Evolutionary conservation across 2,329 filamentous ascomycete genomes (phyloP), one percentile per base, ranked within the genome.

Genomic region (Mycosphaerelloides madeirae): DNA sequence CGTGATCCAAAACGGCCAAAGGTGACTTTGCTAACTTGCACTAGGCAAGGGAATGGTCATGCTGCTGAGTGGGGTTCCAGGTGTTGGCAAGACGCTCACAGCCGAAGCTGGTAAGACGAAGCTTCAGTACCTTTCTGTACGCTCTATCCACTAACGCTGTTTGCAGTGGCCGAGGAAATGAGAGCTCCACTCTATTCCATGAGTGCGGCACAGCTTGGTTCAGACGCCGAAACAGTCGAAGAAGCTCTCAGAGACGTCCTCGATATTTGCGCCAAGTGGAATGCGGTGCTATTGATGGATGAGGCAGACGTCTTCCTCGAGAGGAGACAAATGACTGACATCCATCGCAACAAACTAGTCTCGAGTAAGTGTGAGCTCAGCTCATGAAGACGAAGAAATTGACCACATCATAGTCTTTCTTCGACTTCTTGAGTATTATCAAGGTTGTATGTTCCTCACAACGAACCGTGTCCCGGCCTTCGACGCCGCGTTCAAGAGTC

Each of bases 291-390:
- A 6, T 68, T 81, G 2, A 67, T 81, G 3, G 78, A 81, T 56
- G 78, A 82, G 59, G 77, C 76, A 2, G 79, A 81, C 43, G 76
- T 80, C 14, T 81, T 78, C 60, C 72, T 82, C 7, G 76, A 80
- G 59, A 62, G 69, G 41, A 75, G 78, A 2, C 46, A 46, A 12
- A 46, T 50, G n/a, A 38, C 45, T 2, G 59, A 63, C 29, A 29
- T 60, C 11, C 41, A 55, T 5, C 50, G 54, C 3, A 70, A 70
- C 48, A 62, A 63, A 22, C 53, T 70, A 9, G 67, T 70, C 3
- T 64, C 65, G 28, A 64, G 64, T 50, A 31, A 33, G 46, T 32
- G 4, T n/a, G 14, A 12, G 25, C n/a, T 9, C 2, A 20, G 1
- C 20, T 29, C 15, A 2, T 18, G 31, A 19, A 4, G 28, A 14